Percentiles rank a stretch among this genome's conserved stretches.
phyloP scores from a whole-genome alignment of 441 rosid genomes.

The Eutrema salsugineum region DNA sequence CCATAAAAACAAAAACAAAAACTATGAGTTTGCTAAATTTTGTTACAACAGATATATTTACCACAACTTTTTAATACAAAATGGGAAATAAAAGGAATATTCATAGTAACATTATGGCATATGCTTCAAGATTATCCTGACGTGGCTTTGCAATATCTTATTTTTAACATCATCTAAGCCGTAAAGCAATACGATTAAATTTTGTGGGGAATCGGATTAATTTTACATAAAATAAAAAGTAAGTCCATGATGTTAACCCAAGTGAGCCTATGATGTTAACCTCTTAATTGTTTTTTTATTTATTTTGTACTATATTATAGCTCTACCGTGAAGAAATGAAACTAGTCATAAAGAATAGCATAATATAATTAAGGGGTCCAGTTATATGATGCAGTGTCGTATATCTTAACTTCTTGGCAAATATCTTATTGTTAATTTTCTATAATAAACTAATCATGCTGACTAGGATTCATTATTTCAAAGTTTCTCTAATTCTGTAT shows the following conservation, averaged over 20 bases:
- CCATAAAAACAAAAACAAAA: neutral
- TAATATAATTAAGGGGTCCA: neutral
- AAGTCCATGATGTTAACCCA: slow-evolving; percentile 24
- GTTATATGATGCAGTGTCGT: slow-evolving; percentile 3
- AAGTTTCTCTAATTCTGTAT: neutral
- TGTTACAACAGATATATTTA: neutral
- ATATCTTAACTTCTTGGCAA: neutral
- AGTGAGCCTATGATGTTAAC: slow-evolving; percentile 21
- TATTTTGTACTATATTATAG: slow-evolving; percentile 21
- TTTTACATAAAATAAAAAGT: neutral
- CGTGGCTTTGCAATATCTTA: slow-evolving; percentile 31
- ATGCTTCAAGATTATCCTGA: slow-evolving; percentile 34
- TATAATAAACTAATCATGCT: slow-evolving; percentile 2
- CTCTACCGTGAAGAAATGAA: slow-evolving; percentile 33
- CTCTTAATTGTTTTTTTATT: neutral
- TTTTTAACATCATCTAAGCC: slow-evolving; percentile 26
- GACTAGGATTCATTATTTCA: neutral
- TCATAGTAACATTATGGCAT: slow-evolving; percentile 18
- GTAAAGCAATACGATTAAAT: slow-evolving; percentile 27
- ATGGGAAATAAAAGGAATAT: neutral
- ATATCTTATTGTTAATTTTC: neutral
- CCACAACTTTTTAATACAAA: neutral
- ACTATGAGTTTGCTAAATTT: neutral
- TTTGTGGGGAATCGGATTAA: slow-evolving; percentile 3
- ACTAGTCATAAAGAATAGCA: slow-evolving; percentile 8